Base-by-base conservation (phyloP, 805 yeast species). In the Pichia sporocuriosa region DNA sequence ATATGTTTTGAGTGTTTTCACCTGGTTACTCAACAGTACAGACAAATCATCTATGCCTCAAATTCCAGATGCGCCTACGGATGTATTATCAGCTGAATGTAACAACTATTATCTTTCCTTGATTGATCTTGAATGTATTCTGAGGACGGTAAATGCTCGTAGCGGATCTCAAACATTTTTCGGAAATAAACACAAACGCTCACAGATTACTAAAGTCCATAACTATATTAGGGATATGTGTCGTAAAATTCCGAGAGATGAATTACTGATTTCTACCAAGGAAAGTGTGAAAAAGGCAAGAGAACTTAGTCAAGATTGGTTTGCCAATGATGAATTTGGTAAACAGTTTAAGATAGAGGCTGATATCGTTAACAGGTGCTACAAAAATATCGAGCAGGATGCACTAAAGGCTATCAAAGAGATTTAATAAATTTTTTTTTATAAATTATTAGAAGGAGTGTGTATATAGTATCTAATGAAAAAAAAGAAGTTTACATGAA, bases 1-100 rank as follows among this genome's bases (percentile, higher is more conserved):
- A 28, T 69, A 71, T 70, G 51, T 56, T 15, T 44, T 58, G 8
- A 44, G 50, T 11, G 24, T 50, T 4, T 31, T 58, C 21, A 36
- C 45, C 2, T 38, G 43, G 25, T 29, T 50, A 22, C 31, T 49
- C 10, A 11, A 26, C n/a, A 15, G n/a, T 5, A 42, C 42, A 2
- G 30, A 30, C 4, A 46, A 41, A 16, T 26, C 44, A 7, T 11
- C 32, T 3, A 38, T 42, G 0, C 13, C 23, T 7, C 31, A 35
- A 11, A 11, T 48, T 8, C 53, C 55, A 13, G 37, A 43, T 3
- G 30, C 33, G 12, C 58, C 59, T 1, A 32, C 39, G 6, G 32
- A 46, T 17, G 22, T 46, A 28, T 40, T 58, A 12, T 35, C 40
- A 8, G 51, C 52, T 31, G 44, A 48, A 8, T 58, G 49, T 43